phyloP scores from a whole-genome alignment of 345 rosid species.

The Populus alba region DNA sequence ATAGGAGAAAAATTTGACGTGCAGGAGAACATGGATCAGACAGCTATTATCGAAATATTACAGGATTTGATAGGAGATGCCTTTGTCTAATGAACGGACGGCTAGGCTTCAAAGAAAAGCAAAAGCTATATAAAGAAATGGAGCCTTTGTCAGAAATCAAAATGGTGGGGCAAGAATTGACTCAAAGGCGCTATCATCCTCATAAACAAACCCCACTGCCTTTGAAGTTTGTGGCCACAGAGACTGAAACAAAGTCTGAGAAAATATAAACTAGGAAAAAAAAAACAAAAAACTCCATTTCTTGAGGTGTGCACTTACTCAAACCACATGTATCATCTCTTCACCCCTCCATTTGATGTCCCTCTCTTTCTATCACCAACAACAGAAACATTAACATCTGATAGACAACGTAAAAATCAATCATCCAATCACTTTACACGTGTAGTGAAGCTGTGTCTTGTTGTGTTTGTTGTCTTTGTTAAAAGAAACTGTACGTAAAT shows the following conservation, averaged over 20 bases:
- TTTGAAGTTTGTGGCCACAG: constrained; percentile 24
- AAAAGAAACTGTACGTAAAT: not conserved
- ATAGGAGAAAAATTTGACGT: no score
- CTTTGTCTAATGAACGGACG: not conserved
- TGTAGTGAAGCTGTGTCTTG: not conserved
- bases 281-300: not conserved
- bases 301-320: not conserved
- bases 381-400: not conserved
- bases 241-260: no score
- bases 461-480: not conserved
- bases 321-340: not conserved
- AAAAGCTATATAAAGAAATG: not conserved
- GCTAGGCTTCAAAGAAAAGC: not conserved
- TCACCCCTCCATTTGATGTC: not conserved
- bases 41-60: no score
- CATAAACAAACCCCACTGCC: constrained; percentile 11
- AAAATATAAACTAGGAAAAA: not conserved
- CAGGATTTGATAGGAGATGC: not conserved
- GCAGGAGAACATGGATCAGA: no score
- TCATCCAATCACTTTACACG: no score
- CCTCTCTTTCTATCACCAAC: not conserved
- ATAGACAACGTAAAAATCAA: not conserved
- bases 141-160: constrained; percentile 27
- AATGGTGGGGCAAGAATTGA: constrained; percentile 29
- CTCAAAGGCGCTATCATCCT: constrained; percentile 15